phyloP scores from a whole-genome alignment of 495 filamentous ascomycete genomes.

The Lichina pygmaea region DNA sequence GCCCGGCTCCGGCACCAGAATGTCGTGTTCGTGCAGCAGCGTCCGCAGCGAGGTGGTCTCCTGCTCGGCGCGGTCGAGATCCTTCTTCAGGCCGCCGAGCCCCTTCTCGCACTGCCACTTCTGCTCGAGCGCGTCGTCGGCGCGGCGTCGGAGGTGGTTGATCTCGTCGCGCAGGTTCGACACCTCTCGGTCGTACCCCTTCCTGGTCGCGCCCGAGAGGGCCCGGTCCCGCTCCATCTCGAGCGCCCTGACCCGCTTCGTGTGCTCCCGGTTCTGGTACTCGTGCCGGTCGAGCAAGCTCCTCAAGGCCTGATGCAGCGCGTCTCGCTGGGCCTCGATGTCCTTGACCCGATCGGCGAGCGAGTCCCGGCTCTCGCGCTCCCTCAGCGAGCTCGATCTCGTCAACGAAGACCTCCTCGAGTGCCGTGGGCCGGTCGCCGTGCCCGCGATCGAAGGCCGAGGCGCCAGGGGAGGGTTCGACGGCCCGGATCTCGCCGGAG shows the following conservation, averaged over 20 bases:
- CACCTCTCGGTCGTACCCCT: conserved; percentile 62
- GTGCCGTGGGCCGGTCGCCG: neutral
- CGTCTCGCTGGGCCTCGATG: conserved; percentile 79
- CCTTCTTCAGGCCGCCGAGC: conserved; percentile 79
- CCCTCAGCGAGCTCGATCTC: conserved; percentile 8
- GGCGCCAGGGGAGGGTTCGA: conserved; percentile 15
- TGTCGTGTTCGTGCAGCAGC: conserved; percentile 71
- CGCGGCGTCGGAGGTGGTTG: conserved; percentile 55
- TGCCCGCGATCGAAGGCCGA: conserved; percentile 8
- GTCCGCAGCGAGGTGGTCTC: conserved; percentile 60
- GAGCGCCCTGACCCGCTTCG: conserved; percentile 45
- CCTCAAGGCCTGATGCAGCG: conserved; percentile 60
- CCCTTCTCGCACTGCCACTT: conserved; percentile 95
- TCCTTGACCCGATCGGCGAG: conserved; percentile 69
- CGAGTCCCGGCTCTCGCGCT: conserved; percentile 39
- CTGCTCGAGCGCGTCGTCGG: conserved; percentile 85
- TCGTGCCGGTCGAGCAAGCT: conserved; percentile 72
- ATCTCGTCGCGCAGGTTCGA: conserved; percentile 56
- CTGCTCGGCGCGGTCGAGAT: conserved; percentile 81
- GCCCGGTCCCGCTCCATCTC: conserved; percentile 58
- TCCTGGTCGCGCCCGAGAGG: conserved; percentile 26
- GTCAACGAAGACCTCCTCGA: conserved; percentile 15
- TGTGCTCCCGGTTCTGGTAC: conserved; percentile 51
- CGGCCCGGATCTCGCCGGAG: conserved; percentile 2
- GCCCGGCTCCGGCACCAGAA: conserved; percentile 27